These are phyloP conservation scores for Kurtzmaniella quercitrusa DNA, from an alignment of 1,139 yeast genomes.

Conservation along the genomic window DNA sequence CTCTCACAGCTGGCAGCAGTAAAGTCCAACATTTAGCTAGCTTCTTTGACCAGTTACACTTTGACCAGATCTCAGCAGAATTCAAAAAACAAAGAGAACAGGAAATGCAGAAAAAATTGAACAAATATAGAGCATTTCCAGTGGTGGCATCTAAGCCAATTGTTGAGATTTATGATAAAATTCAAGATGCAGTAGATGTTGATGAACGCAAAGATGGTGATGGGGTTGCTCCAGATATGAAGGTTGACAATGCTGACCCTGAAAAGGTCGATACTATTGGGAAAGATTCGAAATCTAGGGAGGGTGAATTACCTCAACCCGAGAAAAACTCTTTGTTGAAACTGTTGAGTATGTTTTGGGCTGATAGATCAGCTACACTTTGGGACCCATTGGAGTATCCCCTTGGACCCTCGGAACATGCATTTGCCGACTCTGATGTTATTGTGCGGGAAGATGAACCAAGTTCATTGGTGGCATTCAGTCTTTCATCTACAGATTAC, in stretches of 20 bases:
- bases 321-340: conserved; percentile 78
- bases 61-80: conserved; percentile 78
- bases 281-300: conserved; percentile 4
- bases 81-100: conserved; percentile 83
- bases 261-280: conserved; percentile 5
- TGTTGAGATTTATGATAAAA: conserved; percentile 87
- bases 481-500: conserved; percentile 82
- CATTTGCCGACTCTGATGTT: conserved; percentile 90
- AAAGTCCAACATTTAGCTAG: conserved; percentile 62
- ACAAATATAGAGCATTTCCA: conserved; percentile 70
- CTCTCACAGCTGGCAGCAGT: conserved; percentile 10
- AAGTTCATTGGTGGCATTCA: conserved; percentile 88
- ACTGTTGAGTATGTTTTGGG: conserved; percentile 91
- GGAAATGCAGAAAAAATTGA: conserved; percentile 60
- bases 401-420: conserved; percentile 73
- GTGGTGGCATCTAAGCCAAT: conserved; percentile 78
- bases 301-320: conserved; percentile 36
- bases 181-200: conserved; percentile 74
- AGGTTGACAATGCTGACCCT: conserved; percentile 7
- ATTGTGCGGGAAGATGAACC: conserved; percentile 97
- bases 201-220: conserved; percentile 16
- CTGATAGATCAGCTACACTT: conserved; percentile 90
- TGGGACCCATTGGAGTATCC: conserved; percentile 95
- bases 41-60: conserved; percentile 71
- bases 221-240: conserved; percentile 5